Percentiles rank a stretch among this genome's conserved stretches.
Evolutionary conservation across 306 rosid genomes (phyloP).

Genomic region (Medicago arabica): DNA sequence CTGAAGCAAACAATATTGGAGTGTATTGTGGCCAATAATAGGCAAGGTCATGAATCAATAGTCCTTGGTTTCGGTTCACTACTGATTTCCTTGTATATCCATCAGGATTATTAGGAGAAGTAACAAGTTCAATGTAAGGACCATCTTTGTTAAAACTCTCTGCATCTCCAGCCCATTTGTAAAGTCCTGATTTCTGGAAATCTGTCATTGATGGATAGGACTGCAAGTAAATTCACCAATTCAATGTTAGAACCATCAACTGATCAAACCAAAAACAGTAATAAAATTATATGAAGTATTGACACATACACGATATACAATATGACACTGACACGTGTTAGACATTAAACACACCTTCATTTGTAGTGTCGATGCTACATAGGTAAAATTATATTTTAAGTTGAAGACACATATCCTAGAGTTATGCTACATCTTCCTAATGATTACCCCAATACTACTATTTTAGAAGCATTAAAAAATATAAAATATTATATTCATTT

Average conservation of each 20-base stretch:
- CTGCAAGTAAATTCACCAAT: conserved; percentile 58
- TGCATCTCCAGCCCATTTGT: conserved; percentile 91
- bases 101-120: conserved; percentile 96
- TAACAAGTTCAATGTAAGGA: conserved; percentile 84
- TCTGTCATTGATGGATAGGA: conserved; percentile 76
- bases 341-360: background rate
- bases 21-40: conserved; percentile 98
- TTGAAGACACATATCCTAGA: background rate
- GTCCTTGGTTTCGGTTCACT: conserved; percentile 66
- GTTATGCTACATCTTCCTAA: conserved; percentile 6
- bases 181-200: conserved; percentile 80
- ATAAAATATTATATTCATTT: background rate
- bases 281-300: background rate
- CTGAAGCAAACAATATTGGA: conserved; percentile 64
- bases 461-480: background rate
- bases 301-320: too few species aligned
- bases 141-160: conserved; percentile 50
- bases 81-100: conserved; percentile 62
- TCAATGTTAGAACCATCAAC: conserved; percentile 23
- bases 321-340: background rate
- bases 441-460: background rate
- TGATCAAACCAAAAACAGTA: background rate
- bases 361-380: background rate
- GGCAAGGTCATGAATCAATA: conserved; percentile 77
- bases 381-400: background rate